phyloP scores from a whole-genome alignment of 805 yeast species.

The Ogataea populi-albae region DNA sequence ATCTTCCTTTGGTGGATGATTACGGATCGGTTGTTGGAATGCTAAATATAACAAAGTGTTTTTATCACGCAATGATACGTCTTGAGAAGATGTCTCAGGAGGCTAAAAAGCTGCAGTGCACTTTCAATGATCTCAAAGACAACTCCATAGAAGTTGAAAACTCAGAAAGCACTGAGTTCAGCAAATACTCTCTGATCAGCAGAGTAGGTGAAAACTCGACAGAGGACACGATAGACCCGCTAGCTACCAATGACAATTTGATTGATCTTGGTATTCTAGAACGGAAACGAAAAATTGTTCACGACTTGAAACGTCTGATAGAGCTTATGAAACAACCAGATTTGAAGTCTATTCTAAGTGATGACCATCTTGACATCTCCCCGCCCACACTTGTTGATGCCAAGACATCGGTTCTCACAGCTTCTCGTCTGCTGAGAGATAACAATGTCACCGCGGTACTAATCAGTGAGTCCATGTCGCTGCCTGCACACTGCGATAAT shows the following conservation, averaged over 20 bases:
- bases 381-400: conserved; percentile 37
- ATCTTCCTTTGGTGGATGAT: conserved; percentile 40
- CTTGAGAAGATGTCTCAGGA: conserved; percentile 40
- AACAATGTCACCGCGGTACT: conserved; percentile 41
- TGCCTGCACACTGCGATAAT: conserved; percentile 26
- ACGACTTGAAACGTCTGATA: conserved; percentile 37
- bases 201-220: conserved; percentile 14
- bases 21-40: conserved; percentile 38
- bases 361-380: conserved; percentile 24
- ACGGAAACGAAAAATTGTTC: conserved; percentile 27
- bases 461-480: conserved; percentile 31
- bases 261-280: conserved; percentile 26
- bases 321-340: conserved; percentile 42
- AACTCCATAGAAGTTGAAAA: conserved; percentile 14
- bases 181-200: conserved; percentile 19
- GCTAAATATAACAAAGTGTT: conserved; percentile 44
- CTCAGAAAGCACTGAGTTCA: conserved; percentile 14
- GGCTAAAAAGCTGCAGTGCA: conserved; percentile 32
- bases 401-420: conserved; percentile 34
- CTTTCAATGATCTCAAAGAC: conserved; percentile 29
- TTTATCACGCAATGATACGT: conserved; percentile 44
- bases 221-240: conserved; percentile 18
- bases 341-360: conserved; percentile 29
- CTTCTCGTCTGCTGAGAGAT: conserved; percentile 39
- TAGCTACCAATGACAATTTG: conserved; percentile 20